phyloP scores from a whole-genome alignment of 2,329 filamentous ascomycete genomes.

The Chaetomium sp. region DNA sequence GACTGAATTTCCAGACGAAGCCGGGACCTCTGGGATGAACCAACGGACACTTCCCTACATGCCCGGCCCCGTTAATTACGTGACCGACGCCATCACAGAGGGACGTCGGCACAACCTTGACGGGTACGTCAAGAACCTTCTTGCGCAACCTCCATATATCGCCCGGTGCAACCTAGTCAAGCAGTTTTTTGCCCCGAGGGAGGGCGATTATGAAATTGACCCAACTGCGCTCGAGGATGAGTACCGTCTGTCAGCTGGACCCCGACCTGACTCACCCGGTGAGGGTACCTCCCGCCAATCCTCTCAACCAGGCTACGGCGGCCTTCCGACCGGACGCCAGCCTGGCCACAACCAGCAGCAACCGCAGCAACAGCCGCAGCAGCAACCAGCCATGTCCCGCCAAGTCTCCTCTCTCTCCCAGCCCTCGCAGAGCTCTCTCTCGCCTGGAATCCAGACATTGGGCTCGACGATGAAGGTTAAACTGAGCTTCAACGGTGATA shows the following conservation, averaged over 20 bases:
- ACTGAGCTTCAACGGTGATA: slow-evolving; percentile 85
- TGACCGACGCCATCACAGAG: slow-evolving; percentile 96
- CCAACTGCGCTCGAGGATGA: slow-evolving; percentile 58
- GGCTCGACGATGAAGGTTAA: slow-evolving; percentile 78
- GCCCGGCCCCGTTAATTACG: slow-evolving; percentile 95
- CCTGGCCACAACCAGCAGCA: background rate
- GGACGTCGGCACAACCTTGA: slow-evolving; percentile 88
- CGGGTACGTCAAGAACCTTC: slow-evolving; percentile 87
- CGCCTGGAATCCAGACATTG: slow-evolving; percentile 40
- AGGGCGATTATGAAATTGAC: slow-evolving; percentile 91
- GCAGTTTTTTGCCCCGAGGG: slow-evolving; percentile 82
- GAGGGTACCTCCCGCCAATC: slow-evolving; percentile 58
- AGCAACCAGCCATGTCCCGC: slow-evolving; percentile 36
- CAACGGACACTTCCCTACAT: slow-evolving; percentile 88
- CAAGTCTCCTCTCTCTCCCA: slow-evolving; percentile 45
- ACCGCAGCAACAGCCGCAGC: slow-evolving; percentile 1
- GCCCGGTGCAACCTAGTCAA: slow-evolving; percentile 76
- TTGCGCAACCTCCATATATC: slow-evolving; percentile 79
- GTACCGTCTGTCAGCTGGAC: slow-evolving; percentile 66
- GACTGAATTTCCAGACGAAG: slow-evolving; percentile 85
- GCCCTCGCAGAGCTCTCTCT: slow-evolving; percentile 51
- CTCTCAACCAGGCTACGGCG: slow-evolving; percentile 51
- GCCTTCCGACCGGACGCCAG: slow-evolving; percentile 38
- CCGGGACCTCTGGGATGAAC: slow-evolving; percentile 74
- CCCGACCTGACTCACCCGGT: slow-evolving; percentile 56